Evolutionary conservation across 1,284 basidiomycete genomes (phyloP), one percentile per base, ranked within the genome.

Genomic region (Heterobasidion irregulare): DNA sequence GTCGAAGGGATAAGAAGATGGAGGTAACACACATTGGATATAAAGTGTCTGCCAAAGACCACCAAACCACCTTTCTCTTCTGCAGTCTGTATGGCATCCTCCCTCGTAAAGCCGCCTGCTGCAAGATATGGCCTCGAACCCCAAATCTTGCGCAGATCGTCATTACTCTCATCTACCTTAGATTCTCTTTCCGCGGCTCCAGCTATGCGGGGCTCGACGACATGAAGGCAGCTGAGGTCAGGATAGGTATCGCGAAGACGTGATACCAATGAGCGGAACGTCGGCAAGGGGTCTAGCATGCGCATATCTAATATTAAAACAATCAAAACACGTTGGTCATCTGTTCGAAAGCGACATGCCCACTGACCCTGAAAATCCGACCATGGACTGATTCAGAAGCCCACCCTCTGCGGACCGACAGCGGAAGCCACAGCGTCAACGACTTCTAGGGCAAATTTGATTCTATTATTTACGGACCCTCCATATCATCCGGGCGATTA

Each of bases 401-500:
- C 76, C 8, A 70, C 68, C 18, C 68, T 61, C 18, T 63, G 58
- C 41, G 58, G 56, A 0, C 68, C 68, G 6, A 70, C 61, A 9
- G 63, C 64, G 2, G 56, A 53, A 1, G 58, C 61, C 2, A 70
- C 64, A 0, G 54, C 56, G 8, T 74, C 70, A 19, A 76, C 64
- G 15, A 78, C 72, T 62, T 74, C 72, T 58, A 82, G 66, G 1
- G 71, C 62, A 56, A 85, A 84, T 9, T 76, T 68, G 2, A 69
- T 61, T 13, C 83, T 70, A 62, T 83, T 83, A 65, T 81, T 77
- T 18, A 80, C 56, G 2, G 72, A 72, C 2, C 82, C 83, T 6
- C 83, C 83, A 63, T 82, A 87, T 50, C 68, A 66, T 86, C 83
- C 13, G 75, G 79, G 34, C 82, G 76, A 38, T 74, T 70, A 69